A percentile compares a stretch with the other conserved stretches of the same genome.
These are phyloP conservation scores for Dalbergia cultrata DNA, from an alignment of 306 rosid genomes.

Conservation along the genomic window DNA sequence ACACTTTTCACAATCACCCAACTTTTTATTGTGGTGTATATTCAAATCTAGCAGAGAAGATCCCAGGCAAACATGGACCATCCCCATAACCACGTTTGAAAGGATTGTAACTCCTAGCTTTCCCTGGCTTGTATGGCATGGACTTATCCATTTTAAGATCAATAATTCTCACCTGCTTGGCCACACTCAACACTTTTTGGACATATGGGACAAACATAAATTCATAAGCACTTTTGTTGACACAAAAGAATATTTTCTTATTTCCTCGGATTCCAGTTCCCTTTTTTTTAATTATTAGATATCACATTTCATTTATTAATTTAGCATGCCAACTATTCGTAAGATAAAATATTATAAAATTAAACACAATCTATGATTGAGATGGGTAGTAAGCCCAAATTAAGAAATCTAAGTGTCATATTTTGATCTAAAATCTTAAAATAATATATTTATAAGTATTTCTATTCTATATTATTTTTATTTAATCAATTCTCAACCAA, in stretches of 20 bases:
- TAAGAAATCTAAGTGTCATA: too few relatives aligned
- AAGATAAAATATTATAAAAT: too few relatives aligned
- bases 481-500: too few relatives aligned
- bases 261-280: background rate
- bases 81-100: background rate
- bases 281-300: background rate
- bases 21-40: background rate
- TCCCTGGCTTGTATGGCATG: conserved; percentile 26
- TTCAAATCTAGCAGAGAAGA: background rate
- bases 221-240: background rate
- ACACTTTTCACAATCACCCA: background rate
- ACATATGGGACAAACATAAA: conserved; percentile 39
- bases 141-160: conserved; percentile 23
- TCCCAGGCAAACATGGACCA: background rate
- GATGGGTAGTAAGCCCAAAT: too few relatives aligned
- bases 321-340: too few relatives aligned
- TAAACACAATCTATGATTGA: too few relatives aligned
- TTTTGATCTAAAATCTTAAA: too few relatives aligned
- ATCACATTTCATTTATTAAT: too few relatives aligned
- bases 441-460: too few relatives aligned
- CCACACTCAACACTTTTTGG: conserved; percentile 29
- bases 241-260: background rate
- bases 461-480: too few relatives aligned
- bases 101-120: conserved; percentile 13
- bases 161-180: conserved; percentile 37